These are phyloP conservation scores for Jatropha podagrica DNA, from an alignment of 441 rosid genomes.

Conservation along the genomic window DNA sequence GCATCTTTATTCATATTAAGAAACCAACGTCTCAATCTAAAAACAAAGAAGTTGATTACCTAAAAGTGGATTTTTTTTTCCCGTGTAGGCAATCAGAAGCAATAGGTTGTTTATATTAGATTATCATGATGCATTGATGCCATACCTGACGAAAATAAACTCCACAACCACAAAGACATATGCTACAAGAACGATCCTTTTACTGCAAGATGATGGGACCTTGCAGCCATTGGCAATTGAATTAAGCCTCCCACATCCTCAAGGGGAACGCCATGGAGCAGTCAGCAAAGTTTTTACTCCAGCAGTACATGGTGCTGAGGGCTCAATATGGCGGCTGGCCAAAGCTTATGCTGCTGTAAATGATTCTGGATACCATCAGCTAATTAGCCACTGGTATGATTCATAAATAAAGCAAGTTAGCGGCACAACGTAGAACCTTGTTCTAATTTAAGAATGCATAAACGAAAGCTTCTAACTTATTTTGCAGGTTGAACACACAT, in stretches of 20 bases:
- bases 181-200: constrained; percentile 74
- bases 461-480: not conserved
- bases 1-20: not conserved
- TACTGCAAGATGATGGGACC: constrained; percentile 67
- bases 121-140: constrained; percentile 80
- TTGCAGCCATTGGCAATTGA: constrained; percentile 82
- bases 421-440: constrained; percentile 12
- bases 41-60: not conserved
- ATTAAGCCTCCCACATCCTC: constrained; percentile 83
- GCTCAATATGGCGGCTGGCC: constrained; percentile 84
- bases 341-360: constrained; percentile 87
- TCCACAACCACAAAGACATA: constrained; percentile 68
- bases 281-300: constrained; percentile 75
- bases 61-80: not conserved
- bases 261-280: constrained; percentile 59
- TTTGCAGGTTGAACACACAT: constrained; percentile 75
- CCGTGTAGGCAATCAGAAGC: constrained; percentile 47
- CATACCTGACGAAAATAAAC: constrained; percentile 65
- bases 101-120: constrained; percentile 70
- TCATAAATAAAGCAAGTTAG: constrained; percentile 10
- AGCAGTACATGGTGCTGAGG: constrained; percentile 49
- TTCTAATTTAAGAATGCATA: not conserved
- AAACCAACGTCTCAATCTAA: not conserved
- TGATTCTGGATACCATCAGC: constrained; percentile 90
- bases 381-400: constrained; percentile 80